phyloP scores from a whole-genome alignment of 2,329 filamentous ascomycete genomes.

The Xylariaceae sp. region DNA sequence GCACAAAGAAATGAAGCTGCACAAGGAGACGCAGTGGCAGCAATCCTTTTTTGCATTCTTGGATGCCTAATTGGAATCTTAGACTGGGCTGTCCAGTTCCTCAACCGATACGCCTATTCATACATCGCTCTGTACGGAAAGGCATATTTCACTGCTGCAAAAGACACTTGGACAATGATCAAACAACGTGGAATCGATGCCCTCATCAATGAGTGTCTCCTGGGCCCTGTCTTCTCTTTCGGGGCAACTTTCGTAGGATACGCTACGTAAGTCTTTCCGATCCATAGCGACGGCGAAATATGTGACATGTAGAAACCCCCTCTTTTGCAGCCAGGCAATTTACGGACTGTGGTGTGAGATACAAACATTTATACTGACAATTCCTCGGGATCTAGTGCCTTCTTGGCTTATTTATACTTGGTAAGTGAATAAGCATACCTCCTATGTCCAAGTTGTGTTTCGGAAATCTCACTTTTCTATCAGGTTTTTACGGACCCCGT shows the following conservation, averaged over 20 bases:
- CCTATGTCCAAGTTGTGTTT: not conserved
- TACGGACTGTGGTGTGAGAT: no score
- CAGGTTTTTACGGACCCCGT: conserved; percentile 25
- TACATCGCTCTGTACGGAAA: conserved; percentile 94
- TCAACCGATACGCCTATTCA: conserved; percentile 90
- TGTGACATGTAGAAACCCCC: no score
- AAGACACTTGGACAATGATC: conserved; percentile 85
- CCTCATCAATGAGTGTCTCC: conserved; percentile 82
- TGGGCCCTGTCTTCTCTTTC: conserved; percentile 58
- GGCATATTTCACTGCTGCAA: conserved; percentile 78
- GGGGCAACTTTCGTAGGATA: conserved; percentile 75
- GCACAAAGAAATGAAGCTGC: conserved; percentile 62
- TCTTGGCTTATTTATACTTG: conserved; percentile 87
- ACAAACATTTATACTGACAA: no score
- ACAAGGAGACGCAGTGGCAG: conserved; percentile 62
- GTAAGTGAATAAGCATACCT: conserved; percentile 58
- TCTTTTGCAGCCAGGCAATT: no score
- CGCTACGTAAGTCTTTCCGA: conserved; percentile 40
- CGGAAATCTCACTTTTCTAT: not conserved
- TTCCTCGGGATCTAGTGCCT: conserved; percentile 41
- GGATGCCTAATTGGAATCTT: conserved; percentile 73
- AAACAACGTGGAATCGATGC: conserved; percentile 88
- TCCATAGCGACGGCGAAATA: no score
- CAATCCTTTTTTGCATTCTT: conserved; percentile 68
- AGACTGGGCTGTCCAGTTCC: conserved; percentile 81